Base-by-base conservation (phyloP, 148 eudicot genomes). In the Vaccinium myrtillus region DNA sequence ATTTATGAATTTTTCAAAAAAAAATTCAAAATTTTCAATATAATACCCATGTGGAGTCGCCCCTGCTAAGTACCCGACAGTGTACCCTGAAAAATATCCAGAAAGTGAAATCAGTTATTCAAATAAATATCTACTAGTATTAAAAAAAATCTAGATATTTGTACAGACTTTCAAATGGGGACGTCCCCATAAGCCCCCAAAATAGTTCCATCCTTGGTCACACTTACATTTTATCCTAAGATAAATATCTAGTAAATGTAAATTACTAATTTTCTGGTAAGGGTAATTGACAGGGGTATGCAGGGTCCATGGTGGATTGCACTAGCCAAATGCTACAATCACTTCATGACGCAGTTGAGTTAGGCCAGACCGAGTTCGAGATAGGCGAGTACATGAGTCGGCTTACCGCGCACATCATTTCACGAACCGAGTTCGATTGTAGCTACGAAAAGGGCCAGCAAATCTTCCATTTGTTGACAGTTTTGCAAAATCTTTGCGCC, bases 381-480 rank as follows among this genome's bases (percentile, higher is more conserved):
- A 96, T 96, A n/a, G 98, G 98, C 14, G 90, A 89, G 80, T 73
- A 91, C 39, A 92, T 96, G 98, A 86, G 91, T 81, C 85, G 81
- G 2, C 89, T 94, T 54, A 93, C 97, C 0, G 99, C 98, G 0
- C 97, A 96, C 71, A 94, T 96, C 5, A 96, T 96, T 23, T 94
- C 99, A 1, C 79, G 95, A 81, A 92, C 97, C 15, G 98, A 92
- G 84, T 96, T 96, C 75, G 99, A 93, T 59, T 89, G 87, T 53
- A 93, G 92, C 77, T 94, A 88, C 74, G 95, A 94, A 85, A 96
- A 96, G 86, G 99, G 99, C 21, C 92, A 92, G 86, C 91, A 89
- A 63, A 94, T 94, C 16, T 94, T 94, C 61, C 84, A 92, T 81
- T 87, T 91, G 50, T 89, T 96, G 0, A 94, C 90, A 0, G 83